phyloP scores from a whole-genome alignment of 2,329 filamentous ascomycete genomes.

The Annulohypoxylon truncatum region DNA sequence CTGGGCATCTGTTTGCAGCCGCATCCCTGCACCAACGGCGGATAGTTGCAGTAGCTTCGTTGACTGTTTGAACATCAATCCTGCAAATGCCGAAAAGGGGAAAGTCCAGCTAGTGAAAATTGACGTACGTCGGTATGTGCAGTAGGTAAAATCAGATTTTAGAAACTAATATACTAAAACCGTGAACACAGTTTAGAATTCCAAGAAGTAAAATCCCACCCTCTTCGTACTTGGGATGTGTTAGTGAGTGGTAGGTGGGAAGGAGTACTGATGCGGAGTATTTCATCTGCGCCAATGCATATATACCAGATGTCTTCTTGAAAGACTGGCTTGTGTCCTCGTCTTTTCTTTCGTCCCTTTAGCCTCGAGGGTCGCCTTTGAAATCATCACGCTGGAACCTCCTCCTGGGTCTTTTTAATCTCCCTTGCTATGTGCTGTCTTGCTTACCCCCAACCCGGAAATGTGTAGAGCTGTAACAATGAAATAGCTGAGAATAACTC shows the following conservation, averaged over 20 bases:
- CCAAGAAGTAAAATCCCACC: neutral
- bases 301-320: constrained; percentile 26
- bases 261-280: constrained; percentile 20
- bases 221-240: neutral
- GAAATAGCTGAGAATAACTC: constrained; percentile 22
- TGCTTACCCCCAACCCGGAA: constrained; percentile 24
- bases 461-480: constrained; percentile 31
- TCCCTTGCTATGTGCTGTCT: constrained; percentile 35
- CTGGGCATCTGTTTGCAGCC: constrained; percentile 42
- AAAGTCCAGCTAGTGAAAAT: constrained; percentile 22
- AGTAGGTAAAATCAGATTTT: neutral
- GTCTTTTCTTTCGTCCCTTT: constrained; percentile 36
- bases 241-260: constrained; percentile 2
- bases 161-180: constrained; percentile 13
- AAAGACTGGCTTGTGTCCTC: constrained; percentile 36
- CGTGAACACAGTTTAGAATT: neutral
- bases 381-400: constrained; percentile 34
- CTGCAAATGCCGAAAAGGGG: constrained; percentile 29
- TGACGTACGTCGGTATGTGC: constrained; percentile 17
- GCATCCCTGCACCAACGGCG: constrained; percentile 45
- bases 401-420: constrained; percentile 18
- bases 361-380: constrained; percentile 37
- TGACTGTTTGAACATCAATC: constrained; percentile 50
- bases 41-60: constrained; percentile 46
- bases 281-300: constrained; percentile 22